These are phyloP conservation scores for Tulasnella sp. DNA, from an alignment of 768 basidiomycete species.

Conservation along the genomic window DNA sequence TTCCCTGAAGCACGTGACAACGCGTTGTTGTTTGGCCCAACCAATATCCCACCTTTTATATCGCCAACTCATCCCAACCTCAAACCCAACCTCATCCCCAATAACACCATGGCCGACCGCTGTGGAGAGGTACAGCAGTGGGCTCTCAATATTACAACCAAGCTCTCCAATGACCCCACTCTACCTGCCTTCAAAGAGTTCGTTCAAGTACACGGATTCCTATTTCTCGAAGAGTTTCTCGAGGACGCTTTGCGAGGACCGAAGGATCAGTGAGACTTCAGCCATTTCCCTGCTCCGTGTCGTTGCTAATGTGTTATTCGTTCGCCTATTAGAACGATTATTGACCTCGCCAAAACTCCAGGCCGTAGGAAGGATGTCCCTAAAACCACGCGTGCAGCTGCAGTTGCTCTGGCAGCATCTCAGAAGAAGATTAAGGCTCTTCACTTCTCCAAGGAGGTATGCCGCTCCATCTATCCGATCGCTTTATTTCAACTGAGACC, in stretches of 20 bases:
- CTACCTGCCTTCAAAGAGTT: conserved; percentile 62
- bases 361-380: conserved; percentile 53
- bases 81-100: not conserved
- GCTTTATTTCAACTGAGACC: not conserved
- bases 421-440: conserved; percentile 11
- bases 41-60: no score
- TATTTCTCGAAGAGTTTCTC: conserved; percentile 70
- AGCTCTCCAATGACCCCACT: conserved; percentile 64
- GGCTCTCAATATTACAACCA: conserved; percentile 53
- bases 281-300: not conserved
- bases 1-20: no score
- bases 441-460: not conserved
- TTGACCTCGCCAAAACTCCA: conserved; percentile 77
- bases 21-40: no score
- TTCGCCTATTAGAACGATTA: conserved; percentile 42
- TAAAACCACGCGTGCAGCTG: conserved; percentile 22
- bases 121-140: conserved; percentile 30
- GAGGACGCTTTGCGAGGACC: conserved; percentile 57
- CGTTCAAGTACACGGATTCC: conserved; percentile 63
- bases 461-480: not conserved
- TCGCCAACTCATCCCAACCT: no score
- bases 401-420: conserved; percentile 8
- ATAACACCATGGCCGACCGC: not conserved
- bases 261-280: conserved; percentile 47
- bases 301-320: not conserved